Evolutionary conservation across 108 stramenopile species (phyloP), one percentile per base, ranked within the genome.

Genomic region (Stephanodiscus minutulus): DNA sequence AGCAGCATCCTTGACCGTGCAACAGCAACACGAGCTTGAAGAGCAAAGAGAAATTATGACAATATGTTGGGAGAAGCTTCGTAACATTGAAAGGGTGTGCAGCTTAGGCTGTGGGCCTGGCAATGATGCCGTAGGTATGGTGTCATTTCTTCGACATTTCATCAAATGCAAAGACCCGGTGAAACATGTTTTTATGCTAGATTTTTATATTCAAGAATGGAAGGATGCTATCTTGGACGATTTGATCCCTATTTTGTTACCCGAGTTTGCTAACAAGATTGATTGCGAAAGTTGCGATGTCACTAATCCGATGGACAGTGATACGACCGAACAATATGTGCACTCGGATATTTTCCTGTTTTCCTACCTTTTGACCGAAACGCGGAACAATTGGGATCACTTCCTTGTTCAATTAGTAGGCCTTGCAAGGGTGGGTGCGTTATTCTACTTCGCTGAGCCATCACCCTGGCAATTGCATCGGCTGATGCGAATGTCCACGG

Each of bases 101-200:
- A 86, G 84, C 52, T 81, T 92, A 49, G 91, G 91, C 12, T 92
- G 89, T 67, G 91, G 91, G 0, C 89, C 89, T 11, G 91, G 89
- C 2, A 86, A 81, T 61, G 91, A 92, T 79, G 79, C 74, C 22
- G 73, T 87, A 2, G 89, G 91, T n/a, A 48, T 86, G 25, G 37
- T 64, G 60, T 65, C 61, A 15, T 60, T 88, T 79, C 81, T 82
- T 68, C 63, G 56, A 58, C 39, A 36, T 35, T 55, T 27, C 41
- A 43, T 62, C 22, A 21, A 58, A 18, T 11, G 29, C 24, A 60
- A 17, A 44, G 50, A 52, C 31, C 41, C 31, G 4, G 12, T 87
- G 17, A 63, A 84, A 21, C 56, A 63, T 13, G 59, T 81, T 15
- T 15, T 82, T 11, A 56, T 90, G 17, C 63, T 92, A 31, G 91